Evolutionary conservation across 1,284 basidiomycete species (phyloP).

Genomic region (Pyrrhoderma noxium): DNA sequence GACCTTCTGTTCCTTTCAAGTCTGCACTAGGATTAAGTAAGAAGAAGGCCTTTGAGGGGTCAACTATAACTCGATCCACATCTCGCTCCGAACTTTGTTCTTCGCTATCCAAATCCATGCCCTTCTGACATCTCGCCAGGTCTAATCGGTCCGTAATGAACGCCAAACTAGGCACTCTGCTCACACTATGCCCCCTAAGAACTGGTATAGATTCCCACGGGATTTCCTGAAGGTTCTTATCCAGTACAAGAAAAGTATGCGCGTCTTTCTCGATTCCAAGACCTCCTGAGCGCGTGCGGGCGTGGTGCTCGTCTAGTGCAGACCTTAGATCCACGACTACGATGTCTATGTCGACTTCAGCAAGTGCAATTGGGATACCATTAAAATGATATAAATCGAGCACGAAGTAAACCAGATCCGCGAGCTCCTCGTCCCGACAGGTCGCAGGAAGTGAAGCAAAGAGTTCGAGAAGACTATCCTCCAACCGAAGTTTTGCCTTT

Average conservation of each 20-base stretch:
- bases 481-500: slow-evolving; percentile 46
- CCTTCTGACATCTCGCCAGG: slow-evolving; percentile 41
- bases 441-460: slow-evolving; percentile 74
- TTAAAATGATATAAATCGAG: slow-evolving; percentile 92
- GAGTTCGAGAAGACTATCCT: slow-evolving; percentile 75
- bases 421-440: slow-evolving; percentile 88
- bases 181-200: slow-evolving; percentile 78
- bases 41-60: slow-evolving; percentile 71
- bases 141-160: slow-evolving; percentile 82
- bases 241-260: slow-evolving; percentile 86
- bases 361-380: slow-evolving; percentile 81
- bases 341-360: slow-evolving; percentile 90
- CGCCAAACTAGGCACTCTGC: slow-evolving; percentile 83
- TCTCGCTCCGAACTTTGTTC: background rate
- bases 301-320: slow-evolving; percentile 62
- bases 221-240: slow-evolving; percentile 83
- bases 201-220: slow-evolving; percentile 97
- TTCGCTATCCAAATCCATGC: slow-evolving; percentile 18
- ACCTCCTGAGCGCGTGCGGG: no score
- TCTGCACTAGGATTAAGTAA: slow-evolving; percentile 93
- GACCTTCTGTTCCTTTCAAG: slow-evolving; percentile 73
- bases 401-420: slow-evolving; percentile 92
- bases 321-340: slow-evolving; percentile 68
- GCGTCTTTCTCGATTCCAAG: slow-evolving; percentile 46
- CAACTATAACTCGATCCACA: slow-evolving; percentile 46